Percentiles rank a stretch among this genome's conserved stretches.
Conservation (phyloP, 1,284 basidiomycete species). For the Testicularia cyperi region DNA sequence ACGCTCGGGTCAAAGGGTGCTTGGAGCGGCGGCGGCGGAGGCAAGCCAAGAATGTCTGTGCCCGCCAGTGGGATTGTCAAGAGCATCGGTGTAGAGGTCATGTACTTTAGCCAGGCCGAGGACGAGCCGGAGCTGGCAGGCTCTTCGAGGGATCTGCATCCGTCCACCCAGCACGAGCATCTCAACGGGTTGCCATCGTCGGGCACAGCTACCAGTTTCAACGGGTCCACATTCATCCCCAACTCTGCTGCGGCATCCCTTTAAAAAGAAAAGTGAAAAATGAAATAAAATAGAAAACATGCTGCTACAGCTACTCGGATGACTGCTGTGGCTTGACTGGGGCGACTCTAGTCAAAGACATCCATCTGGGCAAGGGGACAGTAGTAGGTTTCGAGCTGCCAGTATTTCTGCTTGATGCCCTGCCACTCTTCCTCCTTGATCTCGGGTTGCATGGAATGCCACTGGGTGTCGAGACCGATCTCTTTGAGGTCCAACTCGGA, state of each 20-base stretch:
- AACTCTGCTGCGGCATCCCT: too few relatives aligned
- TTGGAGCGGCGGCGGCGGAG: conserved; percentile 66
- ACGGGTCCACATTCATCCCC: too few relatives aligned
- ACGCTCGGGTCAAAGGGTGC: too few relatives aligned
- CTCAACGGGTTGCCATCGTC: too few relatives aligned
- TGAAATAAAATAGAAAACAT: too few relatives aligned
- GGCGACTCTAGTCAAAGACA: conserved; percentile 3
- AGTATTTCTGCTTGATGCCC: conserved; percentile 53
- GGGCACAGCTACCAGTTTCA: too few relatives aligned
- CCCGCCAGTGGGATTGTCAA: conserved; percentile 65
- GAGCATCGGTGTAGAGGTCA: conserved; percentile 82
- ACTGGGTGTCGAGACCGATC: conserved; percentile 73
- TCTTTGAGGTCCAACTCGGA: conserved; percentile 82
- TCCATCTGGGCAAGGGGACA: conserved; percentile 36
- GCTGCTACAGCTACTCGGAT: too few relatives aligned
- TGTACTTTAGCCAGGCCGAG: conserved; percentile 69
- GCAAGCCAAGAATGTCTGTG: background rate
- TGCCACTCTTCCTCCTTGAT: conserved; percentile 50
- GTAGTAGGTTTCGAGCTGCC: conserved; percentile 42
- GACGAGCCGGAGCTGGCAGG: background rate
- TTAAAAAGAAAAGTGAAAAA: too few relatives aligned
- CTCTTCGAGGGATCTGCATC: too few relatives aligned
- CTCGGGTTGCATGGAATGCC: conserved; percentile 68
- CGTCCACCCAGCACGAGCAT: too few relatives aligned
- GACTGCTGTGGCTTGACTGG: too few relatives aligned